Base-by-base conservation (phyloP, 371 early-diverging fungal genomes). In the Mortierella sp. region DNA sequence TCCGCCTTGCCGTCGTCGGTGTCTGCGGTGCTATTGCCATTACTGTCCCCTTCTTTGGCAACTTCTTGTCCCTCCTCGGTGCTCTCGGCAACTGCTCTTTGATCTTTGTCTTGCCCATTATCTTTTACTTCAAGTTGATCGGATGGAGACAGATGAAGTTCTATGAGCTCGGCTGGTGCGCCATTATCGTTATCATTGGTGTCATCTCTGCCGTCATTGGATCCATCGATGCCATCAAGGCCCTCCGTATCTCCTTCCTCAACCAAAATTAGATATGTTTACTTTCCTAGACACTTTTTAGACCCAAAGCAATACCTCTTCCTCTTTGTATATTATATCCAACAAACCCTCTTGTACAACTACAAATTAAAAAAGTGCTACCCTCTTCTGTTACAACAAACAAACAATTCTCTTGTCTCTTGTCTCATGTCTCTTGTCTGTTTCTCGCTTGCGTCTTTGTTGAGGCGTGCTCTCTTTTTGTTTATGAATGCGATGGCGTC, bases 51-150 rank as follows among this genome's bases (percentile, higher is more conserved):
- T 93, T 92, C 89, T 96, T 97, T 89, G 92, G 91, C 58, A 90
- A 92, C 73, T 90, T 96, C 51, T 92, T 96, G 92, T 92, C 94
- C 21, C 88, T 97, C 32, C 81, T 97, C 71, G 97, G 97, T 60
- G 94, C 96, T 48, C 87, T 96, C 29, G 93, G 95, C 58, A 95
- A 94, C 82, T 94, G 94, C 76, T 83, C 90, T 56, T 90, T 95
- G 55, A 95, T 95, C 75, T 96, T 96, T 83, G 91, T 96, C 43
- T 90, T 96, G 80, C 97, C 97, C 11, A 92, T 96, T 48, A 76
- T 93, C 24, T 95, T 93, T 86, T 94, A 97, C 86, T 89, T 93
- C 74, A 91, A 92, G 74, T 88, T 97, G 43, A 95, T 93, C 84
- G 93, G 93, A 38, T 88, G 92, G 81, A 81, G 91, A 51, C 90